Evolutionary conservation across 2,329 filamentous ascomycete species (phyloP).

Genomic region (Penicillium paneum): DNA sequence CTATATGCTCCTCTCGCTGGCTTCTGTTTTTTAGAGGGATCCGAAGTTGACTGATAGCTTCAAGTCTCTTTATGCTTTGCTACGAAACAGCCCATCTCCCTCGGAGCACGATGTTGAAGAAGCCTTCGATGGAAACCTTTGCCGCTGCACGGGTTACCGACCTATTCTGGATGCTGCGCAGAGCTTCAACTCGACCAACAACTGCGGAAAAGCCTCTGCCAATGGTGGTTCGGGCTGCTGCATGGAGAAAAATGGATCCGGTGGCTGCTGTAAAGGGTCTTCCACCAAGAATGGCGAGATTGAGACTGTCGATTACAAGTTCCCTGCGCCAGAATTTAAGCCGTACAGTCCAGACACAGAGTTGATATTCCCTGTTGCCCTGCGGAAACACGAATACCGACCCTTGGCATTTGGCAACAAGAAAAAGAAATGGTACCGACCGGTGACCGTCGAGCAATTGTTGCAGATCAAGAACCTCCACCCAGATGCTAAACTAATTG

Average conservation of each 20-base stretch:
- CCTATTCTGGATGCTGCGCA: conserved; percentile 93
- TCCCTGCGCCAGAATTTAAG: conserved; percentile 87
- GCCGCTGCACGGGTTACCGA: conserved; percentile 90
- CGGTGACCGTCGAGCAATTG: conserved; percentile 79
- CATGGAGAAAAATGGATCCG: conserved; percentile 62
- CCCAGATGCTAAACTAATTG: conserved; percentile 88
- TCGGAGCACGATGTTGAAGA: conserved; percentile 85
- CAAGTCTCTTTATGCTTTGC: conserved; percentile 82
- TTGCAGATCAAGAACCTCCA: conserved; percentile 85
- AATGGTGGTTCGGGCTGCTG: conserved; percentile 67
- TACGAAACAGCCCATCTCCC: conserved; percentile 77
- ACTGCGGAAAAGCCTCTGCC: conserved; percentile 54
- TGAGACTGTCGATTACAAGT: conserved; percentile 49
- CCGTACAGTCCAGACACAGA: conserved; percentile 92
- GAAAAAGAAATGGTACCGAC: conserved; percentile 88
- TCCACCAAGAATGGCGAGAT: conserved; percentile 43
- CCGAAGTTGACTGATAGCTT: conserved; percentile 6
- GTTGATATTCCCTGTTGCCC: conserved; percentile 83
- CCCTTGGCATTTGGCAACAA: conserved; percentile 91
- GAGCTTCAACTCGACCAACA: conserved; percentile 63
- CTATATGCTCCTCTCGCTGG: background rate
- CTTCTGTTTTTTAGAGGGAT: background rate
- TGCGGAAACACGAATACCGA: conserved; percentile 78
- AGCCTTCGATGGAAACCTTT: conserved; percentile 94
- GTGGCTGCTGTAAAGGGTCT: conserved; percentile 65